Evolutionary conservation across 1,284 basidiomycete species (phyloP), one percentile per base, ranked within the genome.

Genomic region (Peniophora sp.): DNA sequence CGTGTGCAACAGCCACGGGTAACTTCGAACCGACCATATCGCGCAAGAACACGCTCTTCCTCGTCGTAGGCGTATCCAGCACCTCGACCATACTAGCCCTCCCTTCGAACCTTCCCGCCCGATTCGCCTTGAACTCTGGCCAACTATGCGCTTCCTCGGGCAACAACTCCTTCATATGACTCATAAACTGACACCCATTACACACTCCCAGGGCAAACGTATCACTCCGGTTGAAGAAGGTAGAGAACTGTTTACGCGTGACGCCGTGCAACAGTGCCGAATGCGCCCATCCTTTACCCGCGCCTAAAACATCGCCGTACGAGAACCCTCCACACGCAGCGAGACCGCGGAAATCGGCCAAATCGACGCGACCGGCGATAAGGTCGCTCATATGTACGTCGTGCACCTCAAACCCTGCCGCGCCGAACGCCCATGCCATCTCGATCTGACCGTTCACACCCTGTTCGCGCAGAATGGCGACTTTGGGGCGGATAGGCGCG

Each of bases 311-410:
- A 67, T 99, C 96, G 50, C 96, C 97, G 63, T 97, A 99, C 11
- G 95, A 97, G 77, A 99, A 99, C 5, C 96, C 96, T 53, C 96
- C 96, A 62, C 95, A 98, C 0, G 96, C 96, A 2, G 91, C 96
- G 50, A 99, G 66, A 52, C 97, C 97, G 35, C 81, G 78, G 75
- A 98, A 98, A 46, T 69, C 67, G 5, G 67, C 55, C 19, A 99
- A 77, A 41, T 74, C 76, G 46, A 85, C 69, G 12, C 65, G 63
- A 46, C 92, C 91, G 34, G 74, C 74, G 59, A 99, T 83, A 64
- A 99, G 83, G 66, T 99, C 96, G 17, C 92, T 91, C 96, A 98
- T 99, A 72, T 99, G 96, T 2, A 99, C 91, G 63, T 99, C 97
- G 52, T 98, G 73, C 3, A 94, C 86, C 55, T 91, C 85, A 66